Evolutionary conservation across 129 eudicot species (phyloP).

Genomic region (Gnaphalium uliginosum): DNA sequence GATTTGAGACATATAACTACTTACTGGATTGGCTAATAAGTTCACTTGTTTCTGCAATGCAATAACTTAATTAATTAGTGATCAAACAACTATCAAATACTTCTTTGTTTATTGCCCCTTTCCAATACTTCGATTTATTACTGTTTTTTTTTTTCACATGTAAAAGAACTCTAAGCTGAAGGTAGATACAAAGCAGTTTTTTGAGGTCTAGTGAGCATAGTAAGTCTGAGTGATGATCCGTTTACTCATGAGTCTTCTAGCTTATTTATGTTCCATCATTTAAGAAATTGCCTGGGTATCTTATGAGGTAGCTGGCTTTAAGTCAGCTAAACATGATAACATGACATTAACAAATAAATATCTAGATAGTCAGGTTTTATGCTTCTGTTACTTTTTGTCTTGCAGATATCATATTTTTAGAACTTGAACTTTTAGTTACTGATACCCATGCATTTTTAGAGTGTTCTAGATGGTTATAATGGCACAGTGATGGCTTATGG

Average conservation of each 20-base stretch:
- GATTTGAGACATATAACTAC: neutral
- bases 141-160: neutral
- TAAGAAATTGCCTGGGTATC: constrained; percentile 8
- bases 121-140: neutral
- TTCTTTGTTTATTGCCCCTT: neutral
- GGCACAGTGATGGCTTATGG: constrained; percentile 98
- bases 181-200: neutral
- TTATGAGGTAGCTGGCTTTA: neutral
- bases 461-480: constrained; percentile 87
- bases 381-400: neutral
- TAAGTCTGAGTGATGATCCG: no score
- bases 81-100: neutral
- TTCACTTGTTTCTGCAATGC: neutral
- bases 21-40: neutral
- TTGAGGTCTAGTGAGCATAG: neutral
- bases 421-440: neutral
- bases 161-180: constrained; percentile 11
- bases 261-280: neutral
- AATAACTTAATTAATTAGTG: neutral
- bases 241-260: neutral
- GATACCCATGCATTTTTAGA: constrained; percentile 39
- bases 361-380: neutral
- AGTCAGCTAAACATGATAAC: constrained; percentile 2
- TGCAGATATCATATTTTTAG: neutral
- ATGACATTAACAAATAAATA: neutral